Evolutionary conservation across 2,329 filamentous ascomycete genomes (phyloP), one percentile per base, ranked within the genome.

Genomic region (Xylariales sp.): DNA sequence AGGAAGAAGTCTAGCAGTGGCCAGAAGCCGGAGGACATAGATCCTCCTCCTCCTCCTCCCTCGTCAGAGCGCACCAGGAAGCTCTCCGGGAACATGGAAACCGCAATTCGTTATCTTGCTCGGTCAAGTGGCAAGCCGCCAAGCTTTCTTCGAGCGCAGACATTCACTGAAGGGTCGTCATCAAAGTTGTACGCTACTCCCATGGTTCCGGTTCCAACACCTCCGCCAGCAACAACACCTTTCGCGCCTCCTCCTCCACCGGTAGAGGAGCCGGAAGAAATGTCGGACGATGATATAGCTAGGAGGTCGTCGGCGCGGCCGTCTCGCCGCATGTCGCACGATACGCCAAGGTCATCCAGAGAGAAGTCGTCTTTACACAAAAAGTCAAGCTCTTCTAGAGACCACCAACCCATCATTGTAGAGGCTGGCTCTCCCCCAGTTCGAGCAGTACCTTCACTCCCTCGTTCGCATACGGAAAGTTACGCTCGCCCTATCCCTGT

Each of bases 121-220:
- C 72, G 69, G 32, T 76, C 77, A 10, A 70, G 76, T 45, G 72
- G 69, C 23, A 77, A 76, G 10, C 41, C 65, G 1, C 68, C 74
- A 7, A 3, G 30, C 71, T 56, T 64, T 32, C 10, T 68, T 39
- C 64, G 75, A 36, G 57, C 74, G 9, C 71, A 76, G 57, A 76
- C 77, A 6, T 76, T 67, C 52, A 64, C 74, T 36, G 69, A 72
- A 5, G 67, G 72, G 32, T 59, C 43, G 14, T 55, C 50, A 12
- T 54, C 67, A 23, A 23, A 23, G 49, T 50, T 63, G n/a, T 73
- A 72, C 46, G 53, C 43, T 12, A 71, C 68, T 6, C 74, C 75
- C n/a, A 69, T 74, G 16, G 75, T 75, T 2, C 74, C 76, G n/a
- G 75, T 75, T 2, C 74, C 76, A 16, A 78, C 76, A n/a, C 77